Evolutionary conservation across 2,329 filamentous ascomycete genomes (phyloP).

Genomic region (Boeremia lycopersici): DNA sequence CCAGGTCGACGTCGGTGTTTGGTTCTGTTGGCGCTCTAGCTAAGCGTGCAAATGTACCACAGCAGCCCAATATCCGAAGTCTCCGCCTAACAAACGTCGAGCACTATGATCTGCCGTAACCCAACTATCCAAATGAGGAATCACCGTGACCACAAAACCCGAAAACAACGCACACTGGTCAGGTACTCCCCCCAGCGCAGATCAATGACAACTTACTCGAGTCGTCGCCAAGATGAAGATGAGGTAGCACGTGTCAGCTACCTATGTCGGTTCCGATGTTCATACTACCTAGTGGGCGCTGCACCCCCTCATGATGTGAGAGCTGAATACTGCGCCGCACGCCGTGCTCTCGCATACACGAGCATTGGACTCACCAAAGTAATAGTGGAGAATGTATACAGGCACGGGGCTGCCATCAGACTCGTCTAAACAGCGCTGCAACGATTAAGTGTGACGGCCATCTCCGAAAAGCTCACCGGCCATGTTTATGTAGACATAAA

Average conservation of each 20-base stretch:
- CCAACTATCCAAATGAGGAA: slow-evolving; percentile 3
- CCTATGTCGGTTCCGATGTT: not conserved
- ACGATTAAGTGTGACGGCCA: not conserved
- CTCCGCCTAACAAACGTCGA: not conserved
- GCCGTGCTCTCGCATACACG: slow-evolving; percentile 2
- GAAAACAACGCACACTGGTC: not conserved
- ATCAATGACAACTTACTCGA: slow-evolving; percentile 9
- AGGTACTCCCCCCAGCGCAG: not conserved
- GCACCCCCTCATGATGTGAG: no score
- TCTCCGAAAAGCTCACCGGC: not conserved
- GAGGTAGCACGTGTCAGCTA: slow-evolving; percentile 1
- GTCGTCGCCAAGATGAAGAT: not conserved
- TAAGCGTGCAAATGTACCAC: slow-evolving; percentile 9
- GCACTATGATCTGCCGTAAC: slow-evolving; percentile 2
- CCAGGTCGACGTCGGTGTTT: not conserved
- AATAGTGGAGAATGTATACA: no score
- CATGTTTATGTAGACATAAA: not conserved
- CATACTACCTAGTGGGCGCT: not conserved
- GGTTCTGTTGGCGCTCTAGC: slow-evolving; percentile 8
- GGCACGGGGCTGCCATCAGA: not conserved
- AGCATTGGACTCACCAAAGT: not conserved
- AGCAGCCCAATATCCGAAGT: slow-evolving; percentile 6
- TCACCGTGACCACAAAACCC: not conserved
- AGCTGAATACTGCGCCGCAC: not conserved
- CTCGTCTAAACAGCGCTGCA: not conserved